Evolutionary conservation across 2,329 filamentous ascomycete genomes (phyloP), one percentile per base, ranked within the genome.

Genomic region (Pyrenophora seminiperda): DNA sequence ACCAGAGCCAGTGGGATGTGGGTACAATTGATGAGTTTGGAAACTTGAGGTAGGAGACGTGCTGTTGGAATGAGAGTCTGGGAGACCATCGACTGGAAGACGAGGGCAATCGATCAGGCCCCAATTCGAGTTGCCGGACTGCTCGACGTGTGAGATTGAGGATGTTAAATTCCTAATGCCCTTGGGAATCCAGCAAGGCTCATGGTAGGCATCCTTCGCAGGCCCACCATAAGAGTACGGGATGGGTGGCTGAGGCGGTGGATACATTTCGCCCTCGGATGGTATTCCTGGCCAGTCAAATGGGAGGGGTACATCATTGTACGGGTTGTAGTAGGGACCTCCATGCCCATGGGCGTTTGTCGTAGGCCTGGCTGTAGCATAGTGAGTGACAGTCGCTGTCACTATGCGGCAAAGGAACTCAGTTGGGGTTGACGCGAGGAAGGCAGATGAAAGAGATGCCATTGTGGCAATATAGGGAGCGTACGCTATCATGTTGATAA

Each of bases 71-170:
- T 57, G 46, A 5, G 37, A 44, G 15, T 50, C 45, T 3, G 60
- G 58, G 15, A 67, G 51, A 7, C 62, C 61, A 39, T 41, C 38
- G 13, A 61, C 27, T 4, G 64, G 58, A 27, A 70, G 56, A 49
- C 57, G 61, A 30, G 67, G 67, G 27, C 54, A 62, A 14, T 66
- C 58, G 22, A 68, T 55, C 9, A 60, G 46, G 3, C 67, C 67
- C 67, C 67, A 70, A 13, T 61, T 46, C 2, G 65, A 68, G 34
- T 66, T 58, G 3, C 67, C 67, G 42, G 65, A 67, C 40, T 66
- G 62, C 30, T 63, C 42, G 2, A 49, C 46, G 31, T 63, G 63
- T 19, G 61, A 49, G 7, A 70, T 42, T 11, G 59, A 60, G 11
- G 62, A 39, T 1, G 50, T 46, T 18, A 68, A 50, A 31, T 65